Evolutionary conservation across 2,329 filamentous ascomycete species (phyloP), one percentile per base, ranked within the genome.

Genomic region (Fusarium equiseti): DNA sequence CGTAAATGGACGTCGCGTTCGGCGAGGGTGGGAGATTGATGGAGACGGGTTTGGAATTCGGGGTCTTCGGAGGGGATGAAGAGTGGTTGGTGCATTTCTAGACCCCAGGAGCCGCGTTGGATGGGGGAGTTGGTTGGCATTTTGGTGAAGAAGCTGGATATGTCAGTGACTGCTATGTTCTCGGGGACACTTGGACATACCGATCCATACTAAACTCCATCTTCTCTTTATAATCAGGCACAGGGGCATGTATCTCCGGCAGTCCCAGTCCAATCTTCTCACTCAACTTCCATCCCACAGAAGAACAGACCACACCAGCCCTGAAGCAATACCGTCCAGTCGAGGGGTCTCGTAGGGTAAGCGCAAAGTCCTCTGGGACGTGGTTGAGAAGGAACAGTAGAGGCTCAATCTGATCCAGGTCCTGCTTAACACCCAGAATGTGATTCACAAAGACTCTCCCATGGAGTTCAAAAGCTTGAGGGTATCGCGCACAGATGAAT

Each of bases 201-300:
- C 92, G 86, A 75, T 97, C 93, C 91, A 97, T 95, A 43, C 91
- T 94, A 69, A 94, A 92, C 40, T 91, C 88, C 91, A 97, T 94
- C 82, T 95, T 97, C 77, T 93, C 91, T 71, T 92, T 92, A 78
- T 95, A 97, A 74, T 96, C 92, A 0, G 94, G 93, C 24, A 97
- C 91, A 1, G 87, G 85, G 2, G 81, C 81, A 76, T 97, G 94
- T 65, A 97, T 95, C 61, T 89, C 86, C 13, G 90, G 84, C 16
- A 97, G 82, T 24, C 86, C 86, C 71, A 90, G 80, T 0, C 92
- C 92, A 57, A 96, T 90, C 81, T 97, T 96, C 26, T 86, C 87
- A 0, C 84, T 87, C 0, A 96, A 81, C 70, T 91, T 92, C 94
- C 94, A 97, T 2, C 94, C 94, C 0, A 97, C 81, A 0, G 91